Evolutionary conservation across 108 stramenopile genomes (phyloP), one percentile per base, ranked within the genome.

Genomic region (Seminavis robusta): DNA sequence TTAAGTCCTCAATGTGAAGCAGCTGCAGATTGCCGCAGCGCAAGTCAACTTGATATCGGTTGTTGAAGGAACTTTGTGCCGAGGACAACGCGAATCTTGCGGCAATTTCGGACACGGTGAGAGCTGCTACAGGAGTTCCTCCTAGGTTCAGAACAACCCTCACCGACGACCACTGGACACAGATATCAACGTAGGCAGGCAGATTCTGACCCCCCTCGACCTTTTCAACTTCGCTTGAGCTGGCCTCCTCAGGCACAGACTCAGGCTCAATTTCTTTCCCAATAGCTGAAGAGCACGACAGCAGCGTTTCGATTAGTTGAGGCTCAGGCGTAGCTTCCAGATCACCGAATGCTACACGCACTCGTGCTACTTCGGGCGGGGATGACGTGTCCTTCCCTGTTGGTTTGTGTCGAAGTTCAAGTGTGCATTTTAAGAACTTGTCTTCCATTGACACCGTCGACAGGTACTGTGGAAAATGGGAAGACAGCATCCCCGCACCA

Each of bases 11-110:
- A 19, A 76, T 47, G 23, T 80, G 52, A 3, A 75, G 62, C 33
- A 80, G 10, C 52, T 76, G 74, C 6, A 64, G 28, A 50, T 80
- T 76, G 1, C 58, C 38, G 33, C 68, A 57, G n/a, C 64, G 46
- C 20, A 80, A 26, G 40, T 80, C 79, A 19, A 68, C 1, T 49
- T 81, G 76, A 25, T 64, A 19, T 15, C 61, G 58, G 47, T 49
- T n/a, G n/a, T n/a, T n/a, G n/a, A n/a, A n/a, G n/a, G n/a, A n/a
- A n/a, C n/a, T 33, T 16, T 52, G 33, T 21, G 25, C 1, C 15
- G 46, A 34, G 19, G 65, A 54, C 27, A 46, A 31, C 31, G 59
- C 40, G 16, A 73, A 16, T 25, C 77, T 38, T 9, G 68, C 9
- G 7, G 61, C 40, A 27, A 56, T 43, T 41, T 67, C 71, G 9